These are phyloP conservation scores for Claviceps humidiphila DNA, from an alignment of 2,329 filamentous ascomycete genomes.

Conservation along the genomic window DNA sequence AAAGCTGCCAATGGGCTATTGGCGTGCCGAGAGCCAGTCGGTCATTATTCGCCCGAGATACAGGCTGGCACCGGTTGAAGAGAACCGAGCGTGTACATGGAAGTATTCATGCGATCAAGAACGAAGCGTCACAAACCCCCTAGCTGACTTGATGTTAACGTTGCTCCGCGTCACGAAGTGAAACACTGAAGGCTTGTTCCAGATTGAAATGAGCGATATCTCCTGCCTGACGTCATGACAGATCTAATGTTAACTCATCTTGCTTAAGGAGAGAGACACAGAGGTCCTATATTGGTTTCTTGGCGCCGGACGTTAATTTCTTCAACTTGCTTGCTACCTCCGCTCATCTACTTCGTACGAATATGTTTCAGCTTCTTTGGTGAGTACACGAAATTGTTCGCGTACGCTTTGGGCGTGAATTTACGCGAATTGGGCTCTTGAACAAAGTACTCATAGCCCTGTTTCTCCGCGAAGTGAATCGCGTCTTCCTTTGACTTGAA, in stretches of 20 bases:
- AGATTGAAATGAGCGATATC: too few relatives aligned
- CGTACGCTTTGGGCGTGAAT: slow-evolving; percentile 84
- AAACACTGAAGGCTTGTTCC: too few relatives aligned
- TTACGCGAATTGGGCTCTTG: slow-evolving; percentile 88
- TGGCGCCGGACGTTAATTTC: background rate
- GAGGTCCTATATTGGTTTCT: background rate
- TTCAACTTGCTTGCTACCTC: background rate
- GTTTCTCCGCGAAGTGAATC: slow-evolving; percentile 91
- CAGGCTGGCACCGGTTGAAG: background rate
- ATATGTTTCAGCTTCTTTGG: slow-evolving; percentile 78
- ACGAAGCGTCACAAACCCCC: too few relatives aligned
- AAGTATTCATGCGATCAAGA: background rate
- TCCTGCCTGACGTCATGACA: background rate
- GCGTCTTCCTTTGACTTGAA: slow-evolving; percentile 93
- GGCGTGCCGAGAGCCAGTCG: too few relatives aligned
- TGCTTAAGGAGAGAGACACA: background rate
- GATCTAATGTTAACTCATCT: background rate
- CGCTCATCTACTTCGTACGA: slow-evolving; percentile 55
- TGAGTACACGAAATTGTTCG: slow-evolving; percentile 87
- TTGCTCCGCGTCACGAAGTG: too few relatives aligned
- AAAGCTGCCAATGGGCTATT: background rate
- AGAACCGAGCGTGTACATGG: background rate
- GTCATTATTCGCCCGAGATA: background rate
- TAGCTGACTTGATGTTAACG: too few relatives aligned
- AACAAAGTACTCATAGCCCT: slow-evolving; percentile 97